Percentiles rank a stretch among this genome's conserved stretches.
Conservation (phyloP, 768 basidiomycete genomes). For the Mycena galericulata region DNA sequence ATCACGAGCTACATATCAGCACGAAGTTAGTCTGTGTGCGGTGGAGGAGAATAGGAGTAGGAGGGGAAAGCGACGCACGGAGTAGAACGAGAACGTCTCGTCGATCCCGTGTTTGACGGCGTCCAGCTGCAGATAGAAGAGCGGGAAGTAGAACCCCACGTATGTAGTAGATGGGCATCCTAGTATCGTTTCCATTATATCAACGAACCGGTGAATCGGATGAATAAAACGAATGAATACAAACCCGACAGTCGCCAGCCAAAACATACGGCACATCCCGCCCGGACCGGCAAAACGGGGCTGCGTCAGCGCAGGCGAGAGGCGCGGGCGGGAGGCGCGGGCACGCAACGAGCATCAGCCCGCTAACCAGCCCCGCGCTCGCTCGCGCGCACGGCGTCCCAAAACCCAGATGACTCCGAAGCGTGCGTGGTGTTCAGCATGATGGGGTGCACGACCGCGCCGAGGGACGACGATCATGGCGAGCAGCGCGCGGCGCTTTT, state of each 20-base stretch:
- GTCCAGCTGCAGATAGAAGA: constrained; percentile 54
- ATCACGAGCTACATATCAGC: constrained; percentile 45
- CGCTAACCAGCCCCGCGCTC: constrained; percentile 55
- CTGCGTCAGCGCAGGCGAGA: constrained; percentile 43
- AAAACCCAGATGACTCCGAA: background rate
- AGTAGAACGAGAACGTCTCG: constrained; percentile 51
- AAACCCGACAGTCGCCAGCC: constrained; percentile 34
- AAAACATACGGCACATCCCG: constrained; percentile 39
- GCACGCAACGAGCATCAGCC: constrained; percentile 52
- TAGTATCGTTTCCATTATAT: background rate
- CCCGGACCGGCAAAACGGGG: constrained; percentile 27
- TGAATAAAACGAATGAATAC: background rate
- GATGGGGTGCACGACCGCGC: background rate
- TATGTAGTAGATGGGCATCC: constrained; percentile 34
- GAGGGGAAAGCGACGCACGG: constrained; percentile 36
- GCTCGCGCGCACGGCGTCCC: constrained; percentile 52
- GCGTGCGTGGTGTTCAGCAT: background rate
- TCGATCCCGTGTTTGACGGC: constrained; percentile 44
- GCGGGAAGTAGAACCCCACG: constrained; percentile 43
- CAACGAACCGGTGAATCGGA: background rate
- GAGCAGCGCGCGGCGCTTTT: background rate
- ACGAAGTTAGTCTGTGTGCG: background rate
- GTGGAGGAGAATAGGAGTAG: background rate
- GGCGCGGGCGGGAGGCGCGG: constrained; percentile 49
- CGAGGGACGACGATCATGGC: background rate